These are phyloP conservation scores for Colletotrichum magnum DNA, from an alignment of 2,329 filamentous ascomycete species.

Conservation along the genomic window DNA sequence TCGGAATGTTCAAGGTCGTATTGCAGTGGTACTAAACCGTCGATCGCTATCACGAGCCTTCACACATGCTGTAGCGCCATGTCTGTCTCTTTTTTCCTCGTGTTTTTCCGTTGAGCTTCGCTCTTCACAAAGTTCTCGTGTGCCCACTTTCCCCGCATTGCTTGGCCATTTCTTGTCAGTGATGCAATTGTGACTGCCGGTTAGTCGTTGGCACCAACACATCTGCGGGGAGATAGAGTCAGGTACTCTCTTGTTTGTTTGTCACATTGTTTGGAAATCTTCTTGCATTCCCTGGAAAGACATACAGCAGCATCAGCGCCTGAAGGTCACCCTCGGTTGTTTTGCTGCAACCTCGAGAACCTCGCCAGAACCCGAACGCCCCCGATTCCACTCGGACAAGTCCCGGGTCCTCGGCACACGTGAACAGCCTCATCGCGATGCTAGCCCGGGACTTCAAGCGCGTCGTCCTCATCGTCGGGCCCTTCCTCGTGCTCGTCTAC, in stretches of 20 bases:
- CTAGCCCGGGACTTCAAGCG: slow-evolving; percentile 51
- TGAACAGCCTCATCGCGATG: slow-evolving; percentile 44
- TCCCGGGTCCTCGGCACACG: not conserved
- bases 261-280: not conserved
- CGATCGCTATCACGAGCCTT: slow-evolving; percentile 20
- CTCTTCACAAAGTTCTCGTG: not conserved
- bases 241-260: not conserved
- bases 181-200: slow-evolving; percentile 20
- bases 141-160: slow-evolving; percentile 14
- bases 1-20: slow-evolving; percentile 10
- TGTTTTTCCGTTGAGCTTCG: not conserved
- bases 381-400: not conserved
- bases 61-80: not conserved
- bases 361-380: not conserved
- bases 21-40: slow-evolving; percentile 1
- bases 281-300: not conserved
- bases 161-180: slow-evolving; percentile 5
- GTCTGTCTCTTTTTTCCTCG: not conserved
- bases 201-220: slow-evolving; percentile 1
- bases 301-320: not conserved
- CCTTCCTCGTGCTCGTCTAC: slow-evolving; percentile 49
- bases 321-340: not conserved
- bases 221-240: slow-evolving; percentile 1
- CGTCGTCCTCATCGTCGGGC: slow-evolving; percentile 48
- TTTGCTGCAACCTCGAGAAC: not conserved